phyloP scores from a whole-genome alignment of 1,139 yeast species.

The Blastobotrys serpentis region DNA sequence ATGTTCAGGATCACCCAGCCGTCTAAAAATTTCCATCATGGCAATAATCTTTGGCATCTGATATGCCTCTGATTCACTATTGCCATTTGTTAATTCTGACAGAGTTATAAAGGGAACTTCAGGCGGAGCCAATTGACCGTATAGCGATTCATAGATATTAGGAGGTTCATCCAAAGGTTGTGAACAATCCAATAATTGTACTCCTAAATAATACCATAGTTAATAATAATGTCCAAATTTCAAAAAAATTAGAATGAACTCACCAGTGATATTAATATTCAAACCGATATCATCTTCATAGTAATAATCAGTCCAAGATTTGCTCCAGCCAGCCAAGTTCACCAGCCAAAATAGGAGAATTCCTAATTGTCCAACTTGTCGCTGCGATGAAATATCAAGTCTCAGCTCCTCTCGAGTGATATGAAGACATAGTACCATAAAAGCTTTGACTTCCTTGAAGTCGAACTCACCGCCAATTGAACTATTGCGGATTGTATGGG shows the following conservation, averaged over 20 bases:
- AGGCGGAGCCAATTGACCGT: conserved; percentile 21
- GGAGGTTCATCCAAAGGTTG: conserved; percentile 30
- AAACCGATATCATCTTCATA: conserved; percentile 22
- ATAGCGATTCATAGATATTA: conserved; percentile 24
- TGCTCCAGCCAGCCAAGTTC: conserved; percentile 74
- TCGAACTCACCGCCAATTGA: conserved; percentile 23
- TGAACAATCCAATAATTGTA: conserved; percentile 14
- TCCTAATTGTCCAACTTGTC: conserved; percentile 47
- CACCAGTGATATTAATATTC: conserved; percentile 15
- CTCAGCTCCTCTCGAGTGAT: conserved; percentile 71
- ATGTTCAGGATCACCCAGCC: conserved; percentile 10
- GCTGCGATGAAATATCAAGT: conserved; percentile 49
- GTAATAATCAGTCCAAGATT: conserved; percentile 62
- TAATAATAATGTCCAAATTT: background rate
- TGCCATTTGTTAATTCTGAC: conserved; percentile 58
- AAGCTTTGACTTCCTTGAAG: conserved; percentile 47
- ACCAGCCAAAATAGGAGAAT: conserved; percentile 60
- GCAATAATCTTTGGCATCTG: conserved; percentile 19
- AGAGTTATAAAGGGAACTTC: conserved; percentile 23
- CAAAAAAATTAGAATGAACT: conserved; percentile 1
- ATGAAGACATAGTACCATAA: conserved; percentile 69
- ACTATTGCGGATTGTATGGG: conserved; percentile 15
- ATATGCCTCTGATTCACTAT: conserved; percentile 50
- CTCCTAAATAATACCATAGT: conserved; percentile 9
- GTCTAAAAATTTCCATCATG: conserved; percentile 37